These are phyloP conservation scores for Saturnispora silvae DNA, from an alignment of 805 yeast species.

Conservation along the genomic window DNA sequence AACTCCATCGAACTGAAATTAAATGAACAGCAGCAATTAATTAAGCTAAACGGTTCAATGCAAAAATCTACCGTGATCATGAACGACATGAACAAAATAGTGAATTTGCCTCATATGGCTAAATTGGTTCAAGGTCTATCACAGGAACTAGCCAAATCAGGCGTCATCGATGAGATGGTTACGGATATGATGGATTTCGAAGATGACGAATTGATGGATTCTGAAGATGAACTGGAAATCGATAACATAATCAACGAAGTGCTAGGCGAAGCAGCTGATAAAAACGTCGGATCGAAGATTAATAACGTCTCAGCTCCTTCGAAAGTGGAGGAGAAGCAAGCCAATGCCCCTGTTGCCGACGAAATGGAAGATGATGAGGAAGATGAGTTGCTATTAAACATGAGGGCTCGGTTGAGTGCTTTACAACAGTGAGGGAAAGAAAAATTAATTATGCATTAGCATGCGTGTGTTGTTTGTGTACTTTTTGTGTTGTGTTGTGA, in stretches of 20 bases:
- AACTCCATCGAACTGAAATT: conserved; percentile 82
- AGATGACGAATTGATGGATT: conserved; percentile 56
- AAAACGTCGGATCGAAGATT: neutral
- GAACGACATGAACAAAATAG: conserved; percentile 78
- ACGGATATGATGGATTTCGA: conserved; percentile 73
- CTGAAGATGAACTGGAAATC: conserved; percentile 37
- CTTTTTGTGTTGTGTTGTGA: too few relatives aligned
- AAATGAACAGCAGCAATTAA: conserved; percentile 83
- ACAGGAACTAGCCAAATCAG: conserved; percentile 75
- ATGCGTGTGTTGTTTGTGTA: too few relatives aligned
- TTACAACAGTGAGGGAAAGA: conserved; percentile 41
- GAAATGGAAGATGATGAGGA: conserved; percentile 46
- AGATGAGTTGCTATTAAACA: conserved; percentile 63
- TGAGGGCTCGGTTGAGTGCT: conserved; percentile 84
- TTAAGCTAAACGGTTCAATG: conserved; percentile 73
- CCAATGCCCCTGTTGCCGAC: conserved; percentile 15
- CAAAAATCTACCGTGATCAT: conserved; percentile 68
- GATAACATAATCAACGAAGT: conserved; percentile 8
- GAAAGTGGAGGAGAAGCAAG: conserved; percentile 14
- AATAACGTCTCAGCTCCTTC: conserved; percentile 8
- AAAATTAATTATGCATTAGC: neutral
- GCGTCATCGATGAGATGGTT: conserved; percentile 89
- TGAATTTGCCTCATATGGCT: conserved; percentile 67
- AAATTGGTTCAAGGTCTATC: conserved; percentile 79
- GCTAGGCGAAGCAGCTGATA: neutral